Conservation (phyloP, 2,329 filamentous ascomycete species). For the Curvularia eragrostidis region DNA sequence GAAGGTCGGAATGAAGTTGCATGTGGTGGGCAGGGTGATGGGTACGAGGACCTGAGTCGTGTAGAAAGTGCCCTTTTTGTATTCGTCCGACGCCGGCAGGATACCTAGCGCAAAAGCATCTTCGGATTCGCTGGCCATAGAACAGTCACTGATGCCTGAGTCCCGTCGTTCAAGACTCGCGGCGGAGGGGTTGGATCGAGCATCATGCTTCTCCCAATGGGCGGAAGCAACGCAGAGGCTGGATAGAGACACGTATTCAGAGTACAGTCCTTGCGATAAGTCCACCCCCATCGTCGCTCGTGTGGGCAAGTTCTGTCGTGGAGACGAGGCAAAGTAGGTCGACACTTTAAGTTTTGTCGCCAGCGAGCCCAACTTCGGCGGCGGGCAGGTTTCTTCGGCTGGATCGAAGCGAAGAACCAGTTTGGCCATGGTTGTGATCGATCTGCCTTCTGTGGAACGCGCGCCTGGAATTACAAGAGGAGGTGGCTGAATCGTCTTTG, state of each 20-base stretch:
- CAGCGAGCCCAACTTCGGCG: conserved; percentile 62
- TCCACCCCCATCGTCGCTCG: conserved; percentile 53
- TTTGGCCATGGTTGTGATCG: conserved; percentile 62
- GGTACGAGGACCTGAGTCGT: conserved; percentile 69
- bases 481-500: conserved; percentile 65
- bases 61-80: conserved; percentile 61
- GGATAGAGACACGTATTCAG: conserved; percentile 61
- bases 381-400: conserved; percentile 54
- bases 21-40: conserved; percentile 65
- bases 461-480: conserved; percentile 59
- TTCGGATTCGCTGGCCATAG: conserved; percentile 27
- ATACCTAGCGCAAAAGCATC: conserved; percentile 37
- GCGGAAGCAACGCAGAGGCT: conserved; percentile 64
- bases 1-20: conserved; percentile 72
- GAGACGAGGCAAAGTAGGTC: conserved; percentile 63
- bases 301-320: conserved; percentile 59
- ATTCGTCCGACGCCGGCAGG: conserved; percentile 49
- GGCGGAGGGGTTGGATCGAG: conserved; percentile 41
- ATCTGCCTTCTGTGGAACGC: conserved; percentile 46
- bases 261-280: conserved; percentile 60
- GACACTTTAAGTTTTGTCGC: conserved; percentile 62
- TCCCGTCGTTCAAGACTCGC: conserved; percentile 46
- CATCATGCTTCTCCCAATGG: conserved; percentile 60
- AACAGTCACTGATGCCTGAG: conserved; percentile 50
- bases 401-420: conserved; percentile 69